Evolutionary conservation across 176 grass and related monocot species (phyloP).

Genomic region (Avena eriantha): DNA sequence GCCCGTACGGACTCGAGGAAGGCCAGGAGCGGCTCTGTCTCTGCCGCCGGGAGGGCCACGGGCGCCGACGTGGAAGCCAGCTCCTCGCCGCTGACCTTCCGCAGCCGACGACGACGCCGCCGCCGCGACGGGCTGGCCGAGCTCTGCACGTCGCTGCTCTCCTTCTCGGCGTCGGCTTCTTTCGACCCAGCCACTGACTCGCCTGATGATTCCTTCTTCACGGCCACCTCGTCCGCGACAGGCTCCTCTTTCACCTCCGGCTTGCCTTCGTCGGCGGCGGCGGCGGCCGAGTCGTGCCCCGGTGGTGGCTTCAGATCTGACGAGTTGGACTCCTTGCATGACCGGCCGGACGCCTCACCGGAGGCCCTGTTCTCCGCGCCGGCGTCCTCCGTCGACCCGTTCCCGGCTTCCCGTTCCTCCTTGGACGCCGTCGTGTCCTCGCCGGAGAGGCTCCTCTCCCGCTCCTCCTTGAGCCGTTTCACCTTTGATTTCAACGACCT

Average conservation of each 20-base stretch:
- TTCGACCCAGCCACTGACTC: constrained; percentile 84
- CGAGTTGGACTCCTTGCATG: constrained; percentile 91
- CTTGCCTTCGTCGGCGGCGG: neutral
- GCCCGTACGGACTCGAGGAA: constrained; percentile 69
- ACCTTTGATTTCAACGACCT: constrained; percentile 93
- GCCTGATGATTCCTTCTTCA: constrained; percentile 51
- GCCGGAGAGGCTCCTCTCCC: constrained; percentile 55
- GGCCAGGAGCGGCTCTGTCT: constrained; percentile 59
- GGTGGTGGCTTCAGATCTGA: constrained; percentile 65
- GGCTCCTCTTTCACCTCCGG: neutral
- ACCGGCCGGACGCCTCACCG: constrained; percentile 59
- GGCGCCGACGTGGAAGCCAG: constrained; percentile 35
- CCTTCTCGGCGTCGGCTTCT: constrained; percentile 52
- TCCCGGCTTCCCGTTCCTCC: constrained; percentile 47
- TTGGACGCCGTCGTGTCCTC: constrained; percentile 29
- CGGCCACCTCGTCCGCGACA: neutral
- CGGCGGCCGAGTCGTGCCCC: neutral
- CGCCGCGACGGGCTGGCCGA: constrained; percentile 65
- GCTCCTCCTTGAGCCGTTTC: constrained; percentile 70
- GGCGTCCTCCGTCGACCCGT: constrained; percentile 30
- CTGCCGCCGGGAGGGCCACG: constrained; percentile 33
- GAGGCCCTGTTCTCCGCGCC: constrained; percentile 47
- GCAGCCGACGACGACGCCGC: constrained; percentile 38
- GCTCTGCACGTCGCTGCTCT: constrained; percentile 93
- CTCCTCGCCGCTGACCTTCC: constrained; percentile 32